Conservation (phyloP, 2,329 filamentous ascomycete species). For the Phaeosphaeria sp. region DNA sequence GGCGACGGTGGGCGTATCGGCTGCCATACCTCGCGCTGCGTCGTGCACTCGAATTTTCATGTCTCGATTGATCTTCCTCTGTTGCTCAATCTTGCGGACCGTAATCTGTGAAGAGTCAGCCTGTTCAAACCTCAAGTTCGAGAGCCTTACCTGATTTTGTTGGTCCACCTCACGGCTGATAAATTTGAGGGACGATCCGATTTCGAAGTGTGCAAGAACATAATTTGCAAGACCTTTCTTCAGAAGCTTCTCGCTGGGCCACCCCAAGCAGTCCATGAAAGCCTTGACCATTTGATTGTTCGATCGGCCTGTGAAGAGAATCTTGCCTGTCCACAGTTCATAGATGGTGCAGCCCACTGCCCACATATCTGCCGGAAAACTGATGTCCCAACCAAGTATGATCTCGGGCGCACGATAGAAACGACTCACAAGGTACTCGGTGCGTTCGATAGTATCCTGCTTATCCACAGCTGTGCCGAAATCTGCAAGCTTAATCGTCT, state of each 20-base stretch:
- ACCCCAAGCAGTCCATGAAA: constrained; percentile 95
- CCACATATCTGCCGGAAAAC: constrained; percentile 96
- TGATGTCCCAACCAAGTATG: constrained; percentile 94
- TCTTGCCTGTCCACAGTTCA: constrained; percentile 96
- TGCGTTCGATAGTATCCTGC: constrained; percentile 83
- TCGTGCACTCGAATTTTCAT: constrained; percentile 78
- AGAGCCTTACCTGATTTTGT: constrained; percentile 34
- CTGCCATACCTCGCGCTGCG: constrained; percentile 74
- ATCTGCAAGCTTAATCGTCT: constrained; percentile 91
- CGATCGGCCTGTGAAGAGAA: constrained; percentile 90
- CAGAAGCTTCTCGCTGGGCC: constrained; percentile 86
- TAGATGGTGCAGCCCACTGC: constrained; percentile 97
- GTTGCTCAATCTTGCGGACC: constrained; percentile 69
- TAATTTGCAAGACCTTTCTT: constrained; percentile 69
- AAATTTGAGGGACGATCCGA: constrained; percentile 70
- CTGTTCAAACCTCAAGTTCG: neutral
- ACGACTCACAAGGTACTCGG: constrained; percentile 92
- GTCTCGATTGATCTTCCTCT: constrained; percentile 68
- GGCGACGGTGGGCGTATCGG: constrained; percentile 67
- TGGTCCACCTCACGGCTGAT: constrained; percentile 75
- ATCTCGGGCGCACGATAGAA: constrained; percentile 98
- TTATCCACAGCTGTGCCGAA: constrained; percentile 93
- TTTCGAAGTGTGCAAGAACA: constrained; percentile 74
- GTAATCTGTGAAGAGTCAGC: constrained; percentile 60
- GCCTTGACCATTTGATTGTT: constrained; percentile 98